Evolutionary conservation across 2,329 filamentous ascomycete species (phyloP), one percentile per base, ranked within the genome.

Genomic region (Epichloe festucae): DNA sequence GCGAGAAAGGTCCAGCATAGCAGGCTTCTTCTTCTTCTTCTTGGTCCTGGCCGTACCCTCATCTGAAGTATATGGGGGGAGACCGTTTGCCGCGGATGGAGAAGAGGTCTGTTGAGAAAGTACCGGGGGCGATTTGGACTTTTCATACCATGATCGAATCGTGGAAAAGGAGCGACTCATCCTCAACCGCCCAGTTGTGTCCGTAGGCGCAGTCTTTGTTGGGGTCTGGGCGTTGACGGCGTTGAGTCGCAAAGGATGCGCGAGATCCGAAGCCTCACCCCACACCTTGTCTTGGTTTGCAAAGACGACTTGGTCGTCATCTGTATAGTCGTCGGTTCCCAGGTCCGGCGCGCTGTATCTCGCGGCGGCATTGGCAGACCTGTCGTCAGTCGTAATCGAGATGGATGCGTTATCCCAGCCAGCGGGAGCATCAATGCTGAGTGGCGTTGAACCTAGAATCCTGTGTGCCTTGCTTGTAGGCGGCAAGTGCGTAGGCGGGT

Each of bases 41-140:
- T 65, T 65, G 12, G 58, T 23, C 53, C 61, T 59, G 21, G 19
- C 56, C 49, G 54, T 46, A 45, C 59, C 41, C 60, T 61, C 56
- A 56, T 75, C 71, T 51, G 74, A 38, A 40, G 72, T 67, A 57
- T 78, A 78, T 44, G 67, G 59, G 0, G 76, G 76, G 75, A 5
- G 74, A 60, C 75, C 76, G 57, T 76, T 79, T 21, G 77, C 75
- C 72, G 81, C 80, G 53, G 76, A 74, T 1, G 77, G 78, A 43
- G 70, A 74, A 0, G 77, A 79, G 0, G 78, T 79, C 60, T 81
- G 77, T 58, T 79, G 77, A 1, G 77, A 78, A 54, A 79, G 73
- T n/a, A 74, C 70, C 5, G 80, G 67, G 11, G 77, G 76, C 46
- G 76, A 69, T 58, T 77, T 78, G 5, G 73, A 62, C 59, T 76